Evolutionary conservation across 2,329 filamentous ascomycete genomes (phyloP).

Genomic region (Massarina eburnea): DNA sequence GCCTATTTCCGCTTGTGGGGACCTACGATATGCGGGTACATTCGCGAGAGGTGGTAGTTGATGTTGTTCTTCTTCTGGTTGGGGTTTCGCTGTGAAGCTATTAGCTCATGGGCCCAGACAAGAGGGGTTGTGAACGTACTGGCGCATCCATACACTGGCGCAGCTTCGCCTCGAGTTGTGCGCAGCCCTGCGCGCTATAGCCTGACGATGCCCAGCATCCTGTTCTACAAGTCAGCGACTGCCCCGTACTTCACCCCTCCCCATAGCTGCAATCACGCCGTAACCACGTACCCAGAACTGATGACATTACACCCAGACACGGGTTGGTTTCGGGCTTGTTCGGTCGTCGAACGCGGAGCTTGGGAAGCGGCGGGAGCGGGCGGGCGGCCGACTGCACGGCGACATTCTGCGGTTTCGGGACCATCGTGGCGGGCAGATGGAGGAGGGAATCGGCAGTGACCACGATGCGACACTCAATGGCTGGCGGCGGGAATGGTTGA

Average conservation of each 20-base stretch:
- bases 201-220: constrained; percentile 84
- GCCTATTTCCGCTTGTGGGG: constrained; percentile 65
- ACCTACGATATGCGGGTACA: constrained; percentile 73
- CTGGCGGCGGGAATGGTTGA: neutral
- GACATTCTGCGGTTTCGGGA: constrained; percentile 38
- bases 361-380: constrained; percentile 60
- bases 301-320: constrained; percentile 67
- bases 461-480: neutral
- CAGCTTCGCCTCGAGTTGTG: constrained; percentile 61
- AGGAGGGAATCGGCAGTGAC: neutral
- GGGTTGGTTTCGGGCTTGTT: constrained; percentile 64
- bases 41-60: constrained; percentile 86
- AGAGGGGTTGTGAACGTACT: constrained; percentile 49
- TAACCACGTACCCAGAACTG: constrained; percentile 60
- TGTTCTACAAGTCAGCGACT: too few relatives aligned
- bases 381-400: constrained; percentile 44
- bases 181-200: constrained; percentile 64
- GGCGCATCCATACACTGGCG: constrained; percentile 78
- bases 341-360: constrained; percentile 66
- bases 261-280: neutral
- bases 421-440: constrained; percentile 27
- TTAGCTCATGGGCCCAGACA: neutral
- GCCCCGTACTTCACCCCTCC: too few relatives aligned
- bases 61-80: constrained; percentile 71
- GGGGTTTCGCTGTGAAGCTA: constrained; percentile 53